Base-by-base conservation (phyloP, 2,329 filamentous ascomycete species). In the Chrysoporthe puriensis region DNA sequence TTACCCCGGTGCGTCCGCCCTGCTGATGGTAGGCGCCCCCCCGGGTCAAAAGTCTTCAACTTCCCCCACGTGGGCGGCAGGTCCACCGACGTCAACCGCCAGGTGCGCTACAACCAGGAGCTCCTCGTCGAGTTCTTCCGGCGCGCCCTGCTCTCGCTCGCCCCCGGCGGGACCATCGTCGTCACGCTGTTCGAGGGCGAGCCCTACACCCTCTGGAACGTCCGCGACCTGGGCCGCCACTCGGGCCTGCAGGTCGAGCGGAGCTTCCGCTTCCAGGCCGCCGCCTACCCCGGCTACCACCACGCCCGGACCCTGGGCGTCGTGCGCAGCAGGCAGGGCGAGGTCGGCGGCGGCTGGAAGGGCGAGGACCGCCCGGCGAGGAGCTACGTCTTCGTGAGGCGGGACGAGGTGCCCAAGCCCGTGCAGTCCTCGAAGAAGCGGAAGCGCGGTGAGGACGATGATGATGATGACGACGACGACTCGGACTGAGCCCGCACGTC, bases 41-140 rank as follows among this genome's bases (percentile, higher is more conserved):
- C 26, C 26, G 26, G 36, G 9, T 40, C 3, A 34, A 50, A 60
- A 70, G 66, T 95, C 72, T 99, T 98, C 87, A 97, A 97, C 83
- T 99, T 99, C 79, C 96, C 96, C 46, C 96, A 99, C 81, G 91
- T 96, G 3, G 96, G 96, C 71, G 96, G 96, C 58, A 90, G 96
- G 74, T 91, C 88, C 71, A 98, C 91, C 73, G 94, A 98, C 81
- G 91, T 97, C 66, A 97, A 97, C 81, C 86, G 96, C 46, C 96
- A 99, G 80, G 94, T 97, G 16, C 89, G 96, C 66, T 88, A 92
- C 77, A 98, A 99, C 81, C 94, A 97, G 79, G 88, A 91, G 74
- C 83, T 93, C 62, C 84, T 93, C 46, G 89, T 92, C 16, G 81
- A 83, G 56, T 92, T 92, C 80, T 93, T 93, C 80, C 77, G 78